These are phyloP conservation scores for Picea abies DNA, from an alignment of 83 land plant species.

Conservation along the genomic window DNA sequence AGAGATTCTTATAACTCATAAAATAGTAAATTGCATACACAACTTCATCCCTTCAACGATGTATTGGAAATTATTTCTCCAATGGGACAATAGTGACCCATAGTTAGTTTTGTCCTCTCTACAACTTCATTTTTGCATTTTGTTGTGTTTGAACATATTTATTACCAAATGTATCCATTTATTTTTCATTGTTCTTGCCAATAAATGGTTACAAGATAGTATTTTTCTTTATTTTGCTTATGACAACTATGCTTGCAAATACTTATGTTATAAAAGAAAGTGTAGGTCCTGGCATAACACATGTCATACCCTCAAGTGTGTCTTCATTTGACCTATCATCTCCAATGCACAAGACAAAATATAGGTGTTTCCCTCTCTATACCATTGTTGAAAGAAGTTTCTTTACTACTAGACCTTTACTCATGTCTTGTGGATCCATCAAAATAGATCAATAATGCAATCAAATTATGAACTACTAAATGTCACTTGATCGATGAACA, in stretches of 20 bases:
- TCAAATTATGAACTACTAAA: no score
- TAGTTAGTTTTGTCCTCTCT: neutral
- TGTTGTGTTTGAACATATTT: neutral
- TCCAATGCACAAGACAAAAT: constrained; percentile 63
- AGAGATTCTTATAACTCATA: neutral
- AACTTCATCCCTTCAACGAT: neutral
- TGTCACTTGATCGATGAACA: no score
- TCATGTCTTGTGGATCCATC: no score
- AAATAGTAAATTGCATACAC: neutral
- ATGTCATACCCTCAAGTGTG: constrained; percentile 49
- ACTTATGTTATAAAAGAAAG: constrained; percentile 42
- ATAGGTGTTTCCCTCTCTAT: constrained; percentile 46
- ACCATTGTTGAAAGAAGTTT: constrained; percentile 28
- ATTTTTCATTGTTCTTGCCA: neutral
- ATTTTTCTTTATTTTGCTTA: constrained; percentile 55
- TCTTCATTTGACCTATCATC: constrained; percentile 65
- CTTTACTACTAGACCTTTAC: constrained; percentile 65
- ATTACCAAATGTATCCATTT: neutral
- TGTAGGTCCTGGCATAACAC: constrained; percentile 35
- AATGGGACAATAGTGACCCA: neutral
- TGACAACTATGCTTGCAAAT: constrained; percentile 55
- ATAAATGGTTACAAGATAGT: constrained; percentile 18
- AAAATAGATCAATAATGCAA: no score
- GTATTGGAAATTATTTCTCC: neutral
- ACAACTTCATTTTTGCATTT: neutral